A percentile compares a stretch with the other conserved stretches of the same genome.
phyloP scores from a whole-genome alignment of 306 rosid species.

The Mimosa pudica region DNA sequence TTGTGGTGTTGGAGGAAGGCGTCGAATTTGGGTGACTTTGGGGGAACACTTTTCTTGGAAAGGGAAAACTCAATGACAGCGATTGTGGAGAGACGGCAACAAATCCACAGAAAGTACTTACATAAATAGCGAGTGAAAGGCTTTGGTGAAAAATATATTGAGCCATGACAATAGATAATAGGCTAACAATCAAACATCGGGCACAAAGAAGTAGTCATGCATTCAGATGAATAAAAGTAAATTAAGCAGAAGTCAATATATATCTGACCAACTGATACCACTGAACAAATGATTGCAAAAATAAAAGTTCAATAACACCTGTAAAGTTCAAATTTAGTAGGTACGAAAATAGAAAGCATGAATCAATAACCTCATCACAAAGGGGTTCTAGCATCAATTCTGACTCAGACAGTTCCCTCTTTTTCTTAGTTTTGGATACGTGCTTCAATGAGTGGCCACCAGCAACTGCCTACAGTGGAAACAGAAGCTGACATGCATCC shows the following conservation, averaged over 20 bases:
- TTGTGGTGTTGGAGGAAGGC: too few relatives aligned
- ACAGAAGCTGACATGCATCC: constrained; percentile 26
- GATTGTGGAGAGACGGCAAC: background rate
- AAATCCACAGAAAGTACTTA: background rate
- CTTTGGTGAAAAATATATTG: background rate
- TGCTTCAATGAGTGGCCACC: constrained; percentile 39
- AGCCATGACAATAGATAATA: background rate
- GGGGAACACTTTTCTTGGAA: too few relatives aligned
- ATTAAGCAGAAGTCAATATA: background rate
- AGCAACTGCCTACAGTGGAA: constrained; percentile 65
- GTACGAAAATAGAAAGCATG: constrained; percentile 24
- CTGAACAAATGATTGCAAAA: constrained; percentile 17
- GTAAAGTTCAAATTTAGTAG: constrained; percentile 12
- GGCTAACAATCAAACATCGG: background rate
- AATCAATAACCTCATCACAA: constrained; percentile 68
- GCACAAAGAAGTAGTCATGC: background rate
- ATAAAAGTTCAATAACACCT: constrained; percentile 8
- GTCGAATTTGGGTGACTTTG: too few relatives aligned
- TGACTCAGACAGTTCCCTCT: constrained; percentile 62
- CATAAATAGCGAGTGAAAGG: background rate
- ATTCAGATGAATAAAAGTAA: background rate
- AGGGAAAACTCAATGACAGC: too few relatives aligned
- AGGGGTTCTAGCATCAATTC: constrained; percentile 79
- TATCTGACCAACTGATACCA: background rate
- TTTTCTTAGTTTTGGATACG: constrained; percentile 38